These are phyloP conservation scores for Malassezia restricta DNA, from an alignment of 1,284 basidiomycete species.

Conservation along the genomic window DNA sequence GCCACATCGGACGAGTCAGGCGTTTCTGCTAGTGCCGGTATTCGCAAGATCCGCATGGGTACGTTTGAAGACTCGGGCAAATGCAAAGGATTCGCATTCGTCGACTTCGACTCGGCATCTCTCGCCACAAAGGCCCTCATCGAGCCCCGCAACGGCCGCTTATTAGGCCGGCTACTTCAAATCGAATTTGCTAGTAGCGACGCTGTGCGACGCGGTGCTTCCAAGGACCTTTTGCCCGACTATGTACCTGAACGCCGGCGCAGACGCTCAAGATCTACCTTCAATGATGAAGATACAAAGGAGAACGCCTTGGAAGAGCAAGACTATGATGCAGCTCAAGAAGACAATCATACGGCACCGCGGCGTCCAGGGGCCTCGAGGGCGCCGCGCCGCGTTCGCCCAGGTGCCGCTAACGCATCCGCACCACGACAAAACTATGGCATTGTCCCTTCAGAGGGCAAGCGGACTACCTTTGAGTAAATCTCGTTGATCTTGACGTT, in stretches of 20 bases:
- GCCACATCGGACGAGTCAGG: constrained; percentile 46
- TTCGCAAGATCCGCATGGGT: constrained; percentile 79
- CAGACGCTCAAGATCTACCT: constrained; percentile 14
- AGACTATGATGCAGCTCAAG: not conserved
- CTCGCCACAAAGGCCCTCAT: constrained; percentile 70
- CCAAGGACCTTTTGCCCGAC: constrained; percentile 19
- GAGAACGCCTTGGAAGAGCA: constrained; percentile 6
- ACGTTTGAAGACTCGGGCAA: constrained; percentile 84
- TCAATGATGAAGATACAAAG: constrained; percentile 6
- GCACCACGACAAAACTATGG: constrained; percentile 11
- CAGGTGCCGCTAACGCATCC: constrained; percentile 12
- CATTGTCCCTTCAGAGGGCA: constrained; percentile 9
- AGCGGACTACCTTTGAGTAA: constrained; percentile 14
- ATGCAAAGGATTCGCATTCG: constrained; percentile 96
- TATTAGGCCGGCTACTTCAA: constrained; percentile 70
- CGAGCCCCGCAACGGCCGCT: constrained; percentile 68
- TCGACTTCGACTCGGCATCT: constrained; percentile 71
- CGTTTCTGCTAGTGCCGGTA: constrained; percentile 50
- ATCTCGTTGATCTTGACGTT: not conserved
- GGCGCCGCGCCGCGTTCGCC: constrained; percentile 21
- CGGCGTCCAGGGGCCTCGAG: not conserved
- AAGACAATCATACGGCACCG: not conserved
- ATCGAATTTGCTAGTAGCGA: constrained; percentile 80
- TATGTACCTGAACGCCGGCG: constrained; percentile 22
- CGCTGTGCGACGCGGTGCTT: constrained; percentile 53